Conservation (phyloP, 1,284 basidiomycete species). For the Xerocomus amazonicus region DNA sequence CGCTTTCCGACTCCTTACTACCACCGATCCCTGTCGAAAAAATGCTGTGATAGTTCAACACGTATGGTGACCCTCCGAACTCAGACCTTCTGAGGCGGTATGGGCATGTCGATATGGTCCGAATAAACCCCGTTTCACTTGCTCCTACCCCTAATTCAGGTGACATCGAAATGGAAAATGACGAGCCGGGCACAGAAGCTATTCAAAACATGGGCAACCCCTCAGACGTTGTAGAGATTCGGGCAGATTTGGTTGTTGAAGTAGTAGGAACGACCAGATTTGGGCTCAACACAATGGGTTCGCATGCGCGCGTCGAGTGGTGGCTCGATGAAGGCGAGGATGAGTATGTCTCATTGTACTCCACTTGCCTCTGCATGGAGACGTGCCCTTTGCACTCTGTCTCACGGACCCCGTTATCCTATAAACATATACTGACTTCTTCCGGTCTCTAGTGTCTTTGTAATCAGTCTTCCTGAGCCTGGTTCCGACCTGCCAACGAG, state of each 20-base stretch:
- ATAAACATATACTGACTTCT: slow-evolving; percentile 6
- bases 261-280: slow-evolving; percentile 33
- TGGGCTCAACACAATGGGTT: slow-evolving; percentile 14
- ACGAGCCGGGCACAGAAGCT: not conserved
- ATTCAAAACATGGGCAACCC: slow-evolving; percentile 56
- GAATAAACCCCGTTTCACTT: slow-evolving; percentile 35
- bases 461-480: slow-evolving; percentile 12
- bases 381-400: too few relatives aligned
- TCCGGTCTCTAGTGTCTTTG: slow-evolving; percentile 14
- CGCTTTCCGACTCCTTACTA: not conserved
- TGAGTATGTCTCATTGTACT: slow-evolving; percentile 58
- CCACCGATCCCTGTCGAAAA: not conserved
- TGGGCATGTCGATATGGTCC: slow-evolving; percentile 85
- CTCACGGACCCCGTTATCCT: too few relatives aligned
- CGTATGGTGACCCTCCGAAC: slow-evolving; percentile 93
- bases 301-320: slow-evolving; percentile 73
- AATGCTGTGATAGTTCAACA: slow-evolving; percentile 71
- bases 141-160: slow-evolving; percentile 36
- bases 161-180: slow-evolving; percentile 15
- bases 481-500: slow-evolving; percentile 39
- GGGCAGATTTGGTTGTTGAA: slow-evolving; percentile 72
- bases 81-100: slow-evolving; percentile 92
- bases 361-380: not conserved
- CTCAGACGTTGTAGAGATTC: slow-evolving; percentile 83
- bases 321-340: slow-evolving; percentile 89